Evolutionary conservation across 1,284 basidiomycete genomes (phyloP).

Genomic region (Apiotrichum montevideense): DNA sequence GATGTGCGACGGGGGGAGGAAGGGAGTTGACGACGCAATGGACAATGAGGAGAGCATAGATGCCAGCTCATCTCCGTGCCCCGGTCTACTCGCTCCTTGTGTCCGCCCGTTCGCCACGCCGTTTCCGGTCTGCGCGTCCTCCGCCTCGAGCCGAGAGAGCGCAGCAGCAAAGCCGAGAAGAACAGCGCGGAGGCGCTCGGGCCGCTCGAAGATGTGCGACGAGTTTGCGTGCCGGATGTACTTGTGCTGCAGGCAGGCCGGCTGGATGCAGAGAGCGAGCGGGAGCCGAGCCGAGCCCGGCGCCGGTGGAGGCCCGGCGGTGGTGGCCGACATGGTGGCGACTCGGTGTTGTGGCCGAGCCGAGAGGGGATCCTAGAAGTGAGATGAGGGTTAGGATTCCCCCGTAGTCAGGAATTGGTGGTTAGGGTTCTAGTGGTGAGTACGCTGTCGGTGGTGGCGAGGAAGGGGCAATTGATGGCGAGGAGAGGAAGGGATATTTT

Average conservation of each 20-base stretch:
- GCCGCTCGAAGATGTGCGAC: conserved; percentile 75
- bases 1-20: conserved; percentile 21
- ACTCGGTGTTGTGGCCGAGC: too few relatives aligned
- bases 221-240: conserved; percentile 69
- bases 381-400: too few relatives aligned
- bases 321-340: too few relatives aligned
- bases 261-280: conserved; percentile 46
- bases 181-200: conserved; percentile 77
- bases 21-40: conserved; percentile 12
- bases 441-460: too few relatives aligned
- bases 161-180: conserved; percentile 71
- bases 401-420: too few relatives aligned
- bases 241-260: conserved; percentile 54
- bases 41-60: conserved; percentile 31
- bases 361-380: too few relatives aligned
- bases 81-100: background rate
- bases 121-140: conserved; percentile 32
- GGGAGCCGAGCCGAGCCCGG: conserved; percentile 8
- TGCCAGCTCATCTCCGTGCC: conserved; percentile 21
- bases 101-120: background rate
- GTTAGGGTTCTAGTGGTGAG: too few relatives aligned
- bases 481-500: background rate
- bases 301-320: background rate
- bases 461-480: too few relatives aligned
- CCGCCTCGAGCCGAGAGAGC: conserved; percentile 61